Conservation (phyloP, 257 asterid genomes). For the Verbena officinalis region DNA sequence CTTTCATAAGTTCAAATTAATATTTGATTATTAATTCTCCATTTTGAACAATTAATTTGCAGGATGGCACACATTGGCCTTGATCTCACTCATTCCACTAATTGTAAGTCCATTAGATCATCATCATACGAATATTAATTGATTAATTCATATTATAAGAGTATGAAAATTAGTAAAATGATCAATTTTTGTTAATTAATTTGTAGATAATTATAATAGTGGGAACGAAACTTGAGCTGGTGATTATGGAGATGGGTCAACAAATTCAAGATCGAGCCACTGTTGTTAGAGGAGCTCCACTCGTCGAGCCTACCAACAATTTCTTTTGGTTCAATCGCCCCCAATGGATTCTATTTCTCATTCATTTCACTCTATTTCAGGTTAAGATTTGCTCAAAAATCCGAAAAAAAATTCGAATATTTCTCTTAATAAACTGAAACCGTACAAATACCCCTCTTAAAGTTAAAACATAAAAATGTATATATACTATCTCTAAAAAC, state of each 20-base stretch:
- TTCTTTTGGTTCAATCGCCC: constrained; percentile 74
- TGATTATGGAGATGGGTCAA: constrained; percentile 71
- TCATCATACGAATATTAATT: no score
- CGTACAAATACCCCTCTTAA: no score
- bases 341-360: constrained; percentile 62
- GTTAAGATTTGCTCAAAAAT: constrained; percentile 28
- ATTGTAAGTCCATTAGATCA: constrained; percentile 45
- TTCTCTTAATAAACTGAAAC: no score
- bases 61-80: constrained; percentile 65
- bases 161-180: no score
- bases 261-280: constrained; percentile 57
- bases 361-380: constrained; percentile 66
- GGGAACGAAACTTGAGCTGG: constrained; percentile 65
- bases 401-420: no score
- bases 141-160: no score
- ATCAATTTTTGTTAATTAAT: background rate
- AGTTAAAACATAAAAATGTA: no score
- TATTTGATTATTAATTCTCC: background rate
- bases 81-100: constrained; percentile 55
- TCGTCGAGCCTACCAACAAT: constrained; percentile 61
- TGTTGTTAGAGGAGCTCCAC: constrained; percentile 65
- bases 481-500: no score
- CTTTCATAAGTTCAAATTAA: background rate
- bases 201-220: constrained; percentile 50
- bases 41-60: constrained; percentile 11